Base-by-base conservation (phyloP, 1,139 yeast species). In the Geotrichum carabidarum region DNA sequence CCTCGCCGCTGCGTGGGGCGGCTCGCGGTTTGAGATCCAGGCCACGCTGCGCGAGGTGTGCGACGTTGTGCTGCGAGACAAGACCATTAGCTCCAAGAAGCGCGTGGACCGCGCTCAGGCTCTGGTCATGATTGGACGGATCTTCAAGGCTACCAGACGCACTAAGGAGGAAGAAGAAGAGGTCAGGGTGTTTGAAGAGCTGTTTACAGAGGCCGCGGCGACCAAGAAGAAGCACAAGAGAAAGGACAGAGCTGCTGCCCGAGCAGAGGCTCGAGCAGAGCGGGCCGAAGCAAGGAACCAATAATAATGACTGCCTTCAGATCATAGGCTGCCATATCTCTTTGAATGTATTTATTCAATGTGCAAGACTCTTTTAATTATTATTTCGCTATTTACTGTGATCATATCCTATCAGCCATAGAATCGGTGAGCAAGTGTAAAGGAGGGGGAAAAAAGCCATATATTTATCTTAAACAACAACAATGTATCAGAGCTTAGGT, bases 1-100 rank as follows among this genome's bases (percentile, higher is more conserved):
- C 2, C 75, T 91, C 50, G 91, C 94, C 2, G 97, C 97, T 0
- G 96, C 97, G 8, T 91, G 99, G 99, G 84, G 85, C 49, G 98
- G 97, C 0, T 87, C 96, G 22, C 83, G 83, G 63, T 84, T 83
- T 69, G 99, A 91, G 69, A 86, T 91, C 56, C 93, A 87, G 66
- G 80, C 91, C 14, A 88, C 95, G 0, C 76, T 89, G 75, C 66
- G 97, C 57, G 88, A 82, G 27, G 97, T 91, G 15, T 91, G 96
- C 68, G 96, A 90, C 66, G 73, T 71, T 48, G 84, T 90, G 3
- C 74, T 93, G 52, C 69, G 78, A 59, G 85, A 85, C 61, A 88
- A 86, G 66, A 73, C 75, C 0, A 86, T 82, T 6, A 72, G 81
- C 1, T 66, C 79, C 42, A 70, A 71, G 7, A 82, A 80, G 58